Evolutionary conservation across 495 filamentous ascomycete species (phyloP).

Genomic region (Podospora appendiculata): DNA sequence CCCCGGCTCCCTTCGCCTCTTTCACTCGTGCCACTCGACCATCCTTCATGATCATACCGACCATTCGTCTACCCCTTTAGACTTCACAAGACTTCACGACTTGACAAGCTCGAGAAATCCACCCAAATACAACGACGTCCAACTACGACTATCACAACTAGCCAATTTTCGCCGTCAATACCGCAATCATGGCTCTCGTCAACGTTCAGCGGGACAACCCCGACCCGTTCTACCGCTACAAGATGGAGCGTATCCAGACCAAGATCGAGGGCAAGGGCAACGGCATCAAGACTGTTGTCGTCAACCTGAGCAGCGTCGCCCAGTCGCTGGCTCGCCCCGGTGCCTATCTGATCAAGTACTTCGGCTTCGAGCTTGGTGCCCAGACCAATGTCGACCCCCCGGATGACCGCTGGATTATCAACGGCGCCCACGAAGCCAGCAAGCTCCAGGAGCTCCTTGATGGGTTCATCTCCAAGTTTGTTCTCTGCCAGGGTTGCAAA

Average conservation of each 20-base stretch:
- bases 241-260: conserved; percentile 97
- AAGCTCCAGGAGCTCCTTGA: conserved; percentile 99
- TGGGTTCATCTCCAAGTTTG: conserved; percentile 95
- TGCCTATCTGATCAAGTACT: conserved; percentile 97
- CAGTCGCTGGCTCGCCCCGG: conserved; percentile 87
- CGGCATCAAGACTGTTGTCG: conserved; percentile 93
- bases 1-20: conserved; percentile 25
- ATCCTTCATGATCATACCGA: conserved; percentile 8
- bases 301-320: conserved; percentile 94
- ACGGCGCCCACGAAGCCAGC: conserved; percentile 88
- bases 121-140: background rate
- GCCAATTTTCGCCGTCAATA: conserved; percentile 21
- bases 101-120: background rate
- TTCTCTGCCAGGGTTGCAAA: conserved; percentile 99
- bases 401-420: conserved; percentile 99
- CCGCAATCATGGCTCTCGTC: conserved; percentile 57
- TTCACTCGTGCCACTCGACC: conserved; percentile 8
- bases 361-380: conserved; percentile 95
- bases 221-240: conserved; percentile 99
- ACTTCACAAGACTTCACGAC: background rate
- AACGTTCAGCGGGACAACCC: conserved; percentile 98
- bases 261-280: conserved; percentile 99
- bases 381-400: conserved; percentile 96
- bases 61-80: conserved; percentile 23
- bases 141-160: too few species aligned